These are phyloP conservation scores for Fraxinus excelsior DNA, from an alignment of 257 asterid genomes.

Conservation along the genomic window DNA sequence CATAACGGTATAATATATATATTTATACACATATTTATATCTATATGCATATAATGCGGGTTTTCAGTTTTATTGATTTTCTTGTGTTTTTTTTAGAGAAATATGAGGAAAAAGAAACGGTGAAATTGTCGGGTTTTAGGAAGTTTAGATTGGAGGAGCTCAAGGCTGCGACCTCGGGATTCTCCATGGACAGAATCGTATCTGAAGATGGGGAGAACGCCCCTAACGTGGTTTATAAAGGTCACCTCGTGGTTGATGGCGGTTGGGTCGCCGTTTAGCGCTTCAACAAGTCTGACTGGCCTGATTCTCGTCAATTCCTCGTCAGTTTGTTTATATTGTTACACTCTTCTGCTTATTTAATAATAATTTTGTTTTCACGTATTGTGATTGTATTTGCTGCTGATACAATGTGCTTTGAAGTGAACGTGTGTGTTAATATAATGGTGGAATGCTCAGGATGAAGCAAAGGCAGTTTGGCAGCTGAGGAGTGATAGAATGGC, in stretches of 20 bases:
- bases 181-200: constrained; percentile 44
- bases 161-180: constrained; percentile 46
- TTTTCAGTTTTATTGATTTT: not conserved
- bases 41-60: not conserved
- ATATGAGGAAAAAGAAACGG: constrained; percentile 30
- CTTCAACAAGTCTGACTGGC: constrained; percentile 54
- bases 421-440: not conserved
- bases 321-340: constrained; percentile 21
- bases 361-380: not conserved
- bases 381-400: not conserved
- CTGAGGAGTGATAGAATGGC: constrained; percentile 14
- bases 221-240: constrained; percentile 52
- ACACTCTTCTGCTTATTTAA: not conserved
- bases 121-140: constrained; percentile 37
- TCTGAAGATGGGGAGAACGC: constrained; percentile 56
- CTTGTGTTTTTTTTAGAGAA: constrained; percentile 28
- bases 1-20: constrained; percentile 29
- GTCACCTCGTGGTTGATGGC: constrained; percentile 35
- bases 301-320: constrained; percentile 49
- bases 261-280: constrained; percentile 54
- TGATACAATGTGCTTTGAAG: not conserved
- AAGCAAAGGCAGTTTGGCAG: constrained; percentile 21
- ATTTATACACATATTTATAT: not conserved
- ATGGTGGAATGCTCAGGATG: constrained; percentile 12
- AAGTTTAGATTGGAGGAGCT: constrained; percentile 49